Conservation (phyloP, 495 filamentous ascomycete species). For the Lophium mytilinum region DNA sequence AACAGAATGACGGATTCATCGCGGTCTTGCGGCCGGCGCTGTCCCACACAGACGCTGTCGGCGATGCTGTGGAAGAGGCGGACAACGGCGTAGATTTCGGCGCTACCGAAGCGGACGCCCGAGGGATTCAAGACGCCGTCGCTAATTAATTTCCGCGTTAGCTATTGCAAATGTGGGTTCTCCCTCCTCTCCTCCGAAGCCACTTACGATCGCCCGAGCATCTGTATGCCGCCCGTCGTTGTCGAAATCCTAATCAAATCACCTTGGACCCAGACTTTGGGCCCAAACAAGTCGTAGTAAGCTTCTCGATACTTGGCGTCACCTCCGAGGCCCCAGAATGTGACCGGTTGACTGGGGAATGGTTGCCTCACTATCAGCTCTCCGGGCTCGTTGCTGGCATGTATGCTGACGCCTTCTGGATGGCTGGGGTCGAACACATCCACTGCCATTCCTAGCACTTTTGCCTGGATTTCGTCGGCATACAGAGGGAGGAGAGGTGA, state of each 20-base stretch:
- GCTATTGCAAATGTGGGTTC: not conserved
- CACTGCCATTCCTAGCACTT: not conserved
- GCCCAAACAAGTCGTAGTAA: not conserved
- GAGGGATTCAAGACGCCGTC: conserved; percentile 6
- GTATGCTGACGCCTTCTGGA: not conserved
- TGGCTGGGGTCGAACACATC: not conserved
- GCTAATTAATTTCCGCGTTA: not conserved
- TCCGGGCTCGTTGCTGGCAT: not conserved
- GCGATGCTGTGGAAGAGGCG: not conserved
- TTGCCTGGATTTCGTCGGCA: conserved; percentile 1
- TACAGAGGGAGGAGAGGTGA: conserved; percentile 1
- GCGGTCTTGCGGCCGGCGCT: conserved; percentile 1
- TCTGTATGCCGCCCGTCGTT: not conserved
- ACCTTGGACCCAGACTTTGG: not conserved
- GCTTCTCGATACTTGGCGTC: not conserved
- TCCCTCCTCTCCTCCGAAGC: too few relatives aligned
- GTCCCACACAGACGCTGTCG: conserved; percentile 2
- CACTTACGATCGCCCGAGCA: not conserved
- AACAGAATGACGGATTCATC: conserved; percentile 3
- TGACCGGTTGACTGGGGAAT: not conserved
- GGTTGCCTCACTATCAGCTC: conserved; percentile 1
- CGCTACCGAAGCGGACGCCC: conserved; percentile 4
- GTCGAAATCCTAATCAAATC: not conserved
- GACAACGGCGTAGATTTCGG: conserved; percentile 2
- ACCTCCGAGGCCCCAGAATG: not conserved